phyloP scores from a whole-genome alignment of 23 red algal genomes.

The Chondrus crispus region DNA sequence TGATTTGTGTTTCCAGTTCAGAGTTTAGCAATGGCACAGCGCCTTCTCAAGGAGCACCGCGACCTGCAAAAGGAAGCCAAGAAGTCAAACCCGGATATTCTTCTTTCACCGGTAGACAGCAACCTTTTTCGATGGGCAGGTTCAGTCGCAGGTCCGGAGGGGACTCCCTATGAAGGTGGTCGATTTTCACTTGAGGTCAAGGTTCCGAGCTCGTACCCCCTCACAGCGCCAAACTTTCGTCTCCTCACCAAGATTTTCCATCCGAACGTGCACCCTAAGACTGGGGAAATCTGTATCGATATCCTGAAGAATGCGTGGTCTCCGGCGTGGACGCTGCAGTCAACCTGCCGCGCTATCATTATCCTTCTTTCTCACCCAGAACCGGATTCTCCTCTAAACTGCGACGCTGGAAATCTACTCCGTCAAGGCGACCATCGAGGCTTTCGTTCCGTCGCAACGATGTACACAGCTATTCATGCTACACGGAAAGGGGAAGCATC shows the following conservation, averaged over 20 bases:
- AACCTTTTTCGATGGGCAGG: constrained; percentile 82
- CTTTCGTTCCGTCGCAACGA: constrained; percentile 90
- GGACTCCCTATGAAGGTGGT: constrained; percentile 84
- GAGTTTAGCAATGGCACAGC: constrained; percentile 77
- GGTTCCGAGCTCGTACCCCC: constrained; percentile 85
- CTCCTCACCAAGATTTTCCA: constrained; percentile 93
- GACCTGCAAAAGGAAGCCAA: constrained; percentile 78
- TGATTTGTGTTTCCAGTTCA: too few relatives aligned
- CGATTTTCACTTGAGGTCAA: constrained; percentile 70
- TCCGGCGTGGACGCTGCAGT: constrained; percentile 96
- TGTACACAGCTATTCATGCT: constrained; percentile 88
- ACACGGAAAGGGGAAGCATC: neutral
- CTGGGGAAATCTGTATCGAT: constrained; percentile 97
- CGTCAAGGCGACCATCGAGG: constrained; percentile 86
- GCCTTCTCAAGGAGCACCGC: constrained; percentile 83
- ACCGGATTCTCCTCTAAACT: constrained; percentile 94
- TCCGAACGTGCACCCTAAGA: constrained; percentile 96
- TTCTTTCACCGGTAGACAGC: constrained; percentile 73
- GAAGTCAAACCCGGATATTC: constrained; percentile 63
- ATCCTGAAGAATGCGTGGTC: constrained; percentile 95
- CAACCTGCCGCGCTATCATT: constrained; percentile 84
- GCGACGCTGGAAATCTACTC: constrained; percentile 98
- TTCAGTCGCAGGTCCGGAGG: constrained; percentile 79
- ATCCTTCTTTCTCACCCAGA: constrained; percentile 91
- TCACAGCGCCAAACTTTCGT: constrained; percentile 81